Base-by-base conservation (phyloP, 177 flowering plant genomes). In the Telopea speciosissima region DNA sequence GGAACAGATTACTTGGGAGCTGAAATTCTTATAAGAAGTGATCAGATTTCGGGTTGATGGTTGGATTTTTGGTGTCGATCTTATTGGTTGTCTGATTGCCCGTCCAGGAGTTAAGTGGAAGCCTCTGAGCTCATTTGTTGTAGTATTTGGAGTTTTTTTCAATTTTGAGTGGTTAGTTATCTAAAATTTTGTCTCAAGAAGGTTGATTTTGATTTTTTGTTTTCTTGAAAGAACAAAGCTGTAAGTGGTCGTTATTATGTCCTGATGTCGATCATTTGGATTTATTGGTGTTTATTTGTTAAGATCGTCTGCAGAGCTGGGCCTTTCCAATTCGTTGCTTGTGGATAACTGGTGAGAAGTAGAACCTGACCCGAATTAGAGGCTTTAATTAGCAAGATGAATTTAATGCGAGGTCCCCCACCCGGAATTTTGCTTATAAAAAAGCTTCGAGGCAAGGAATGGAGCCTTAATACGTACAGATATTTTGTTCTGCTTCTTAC, bases 401-500 rank as follows among this genome's bases (percentile, higher is more conserved):
- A 79, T 24, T 40, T 70, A 62, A 62, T 64, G 79, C 68, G 86
- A 76, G 69, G 76, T 63, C 74, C 59, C 26, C 98, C 98, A 8
- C 96, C 90, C 21, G 98, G 98, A 70, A 79, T 91, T 77, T 65
- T 65, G 68, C 73, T 87, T 1, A 79, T 93, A 59, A 81, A 83
- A 71, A 83, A 73, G 0, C 70, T 87, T 13, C 82, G 89, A 72
- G 90, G 91, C 63, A 83, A 64, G 40, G 83, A 89, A 65, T 91
- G 89, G 90, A 85, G 83, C 72, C 65, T 88, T 0, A 66, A 60
- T 8, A 82, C 93, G 0, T 89, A 89, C 72, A 79, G 92, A 66
- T 83, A 89, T 54, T 58, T 87, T 56, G 86, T 92, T 73, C 75
- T 94, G 77, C 62, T 92, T 66, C 79, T 94, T 26, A 94, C 98